phyloP scores from a whole-genome alignment of 768 basidiomycete genomes.

The Cystobasidiopsis lactophilus region DNA sequence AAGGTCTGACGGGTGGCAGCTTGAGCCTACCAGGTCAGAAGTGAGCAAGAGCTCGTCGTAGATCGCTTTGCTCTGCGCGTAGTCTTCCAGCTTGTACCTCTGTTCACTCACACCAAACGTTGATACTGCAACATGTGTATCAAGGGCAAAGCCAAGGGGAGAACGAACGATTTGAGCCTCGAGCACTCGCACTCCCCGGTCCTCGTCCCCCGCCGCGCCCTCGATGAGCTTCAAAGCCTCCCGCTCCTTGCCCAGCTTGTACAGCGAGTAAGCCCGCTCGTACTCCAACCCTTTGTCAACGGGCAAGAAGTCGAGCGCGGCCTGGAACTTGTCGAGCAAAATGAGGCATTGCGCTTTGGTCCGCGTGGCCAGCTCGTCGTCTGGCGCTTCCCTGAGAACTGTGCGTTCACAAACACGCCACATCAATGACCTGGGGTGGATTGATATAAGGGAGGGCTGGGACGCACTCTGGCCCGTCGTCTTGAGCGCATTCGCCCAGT shows the following conservation, averaged over 20 bases:
- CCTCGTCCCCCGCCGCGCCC: slow-evolving; percentile 8
- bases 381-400: slow-evolving; percentile 25
- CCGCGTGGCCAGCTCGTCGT: slow-evolving; percentile 18
- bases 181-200: slow-evolving; percentile 22
- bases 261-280: slow-evolving; percentile 26
- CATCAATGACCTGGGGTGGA: no score
- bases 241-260: slow-evolving; percentile 24
- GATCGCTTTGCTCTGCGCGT: slow-evolving; percentile 21
- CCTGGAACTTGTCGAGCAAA: slow-evolving; percentile 25
- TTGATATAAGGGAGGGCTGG: no score
- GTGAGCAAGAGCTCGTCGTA: slow-evolving; percentile 25
- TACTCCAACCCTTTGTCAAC: slow-evolving; percentile 5
- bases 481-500: no score
- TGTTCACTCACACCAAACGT: slow-evolving; percentile 5
- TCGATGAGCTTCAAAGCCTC: slow-evolving; percentile 23
- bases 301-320: slow-evolving; percentile 19
- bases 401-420: no score
- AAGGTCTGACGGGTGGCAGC: background rate
- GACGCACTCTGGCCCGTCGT: no score
- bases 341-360: slow-evolving; percentile 27
- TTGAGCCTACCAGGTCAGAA: slow-evolving; percentile 22
- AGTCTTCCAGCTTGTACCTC: slow-evolving; percentile 26
- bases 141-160: no score
- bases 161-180: slow-evolving; percentile 28
- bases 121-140: background rate